These are phyloP conservation scores for Alternaria sp. DNA, from an alignment of 2,329 filamentous ascomycete genomes.

Conservation along the genomic window DNA sequence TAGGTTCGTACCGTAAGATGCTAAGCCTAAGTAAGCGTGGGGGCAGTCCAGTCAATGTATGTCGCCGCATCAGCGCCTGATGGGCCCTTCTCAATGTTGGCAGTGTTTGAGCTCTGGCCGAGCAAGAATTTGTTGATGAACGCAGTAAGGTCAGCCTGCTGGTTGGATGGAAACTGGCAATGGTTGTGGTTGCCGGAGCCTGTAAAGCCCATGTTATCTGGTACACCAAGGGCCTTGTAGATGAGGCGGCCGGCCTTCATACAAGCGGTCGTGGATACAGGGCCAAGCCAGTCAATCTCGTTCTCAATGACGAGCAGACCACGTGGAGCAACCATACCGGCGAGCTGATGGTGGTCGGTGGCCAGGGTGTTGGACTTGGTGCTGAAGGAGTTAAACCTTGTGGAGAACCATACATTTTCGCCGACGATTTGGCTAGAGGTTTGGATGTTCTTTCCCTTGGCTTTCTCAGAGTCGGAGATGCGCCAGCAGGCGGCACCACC, in stretches of 20 bases:
- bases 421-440: conserved; percentile 65
- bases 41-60: conserved; percentile 50
- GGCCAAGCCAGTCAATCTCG: conserved; percentile 66
- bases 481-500: conserved; percentile 70
- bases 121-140: conserved; percentile 65
- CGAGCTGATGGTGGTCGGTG: conserved; percentile 67
- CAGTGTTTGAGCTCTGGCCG: conserved; percentile 37
- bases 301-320: conserved; percentile 66
- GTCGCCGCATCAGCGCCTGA: conserved; percentile 39
- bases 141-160: conserved; percentile 61
- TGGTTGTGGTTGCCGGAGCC: conserved; percentile 64
- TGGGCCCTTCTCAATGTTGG: conserved; percentile 45
- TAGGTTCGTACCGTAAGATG: not conserved
- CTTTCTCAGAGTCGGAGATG: conserved; percentile 55
- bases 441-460: conserved; percentile 66
- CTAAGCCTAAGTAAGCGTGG: conserved; percentile 41
- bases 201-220: conserved; percentile 66
- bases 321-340: conserved; percentile 64
- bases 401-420: conserved; percentile 71
- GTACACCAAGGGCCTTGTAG: conserved; percentile 63
- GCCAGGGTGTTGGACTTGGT: conserved; percentile 58
- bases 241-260: conserved; percentile 64
- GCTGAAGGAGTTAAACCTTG: conserved; percentile 62
- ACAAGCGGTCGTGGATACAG: conserved; percentile 64
- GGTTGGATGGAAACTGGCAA: conserved; percentile 63